Percentiles rank a stretch among this genome's conserved stretches.
These are phyloP conservation scores for Sicyos edulis DNA, from an alignment of 306 rosid species.

Conservation along the genomic window DNA sequence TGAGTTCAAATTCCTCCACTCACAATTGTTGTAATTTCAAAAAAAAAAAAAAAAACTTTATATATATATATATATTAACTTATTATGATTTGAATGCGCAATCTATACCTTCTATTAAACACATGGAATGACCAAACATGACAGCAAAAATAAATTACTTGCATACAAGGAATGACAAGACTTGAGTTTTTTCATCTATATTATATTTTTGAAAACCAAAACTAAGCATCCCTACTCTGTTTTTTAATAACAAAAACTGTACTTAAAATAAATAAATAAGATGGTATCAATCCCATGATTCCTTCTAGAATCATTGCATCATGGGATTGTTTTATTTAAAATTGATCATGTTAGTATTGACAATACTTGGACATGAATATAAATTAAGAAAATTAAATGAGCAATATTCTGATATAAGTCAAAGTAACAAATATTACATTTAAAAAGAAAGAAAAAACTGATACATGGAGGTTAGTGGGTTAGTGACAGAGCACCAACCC, in stretches of 20 bases:
- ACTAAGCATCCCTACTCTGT: too few relatives aligned
- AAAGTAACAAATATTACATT: neutral
- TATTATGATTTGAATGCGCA: too few relatives aligned
- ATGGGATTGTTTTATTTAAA: neutral
- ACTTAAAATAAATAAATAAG: neutral
- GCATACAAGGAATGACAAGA: too few relatives aligned
- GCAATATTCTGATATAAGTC: neutral
- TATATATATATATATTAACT: too few relatives aligned
- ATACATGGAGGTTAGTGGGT: neutral
- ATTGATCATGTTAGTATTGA: neutral
- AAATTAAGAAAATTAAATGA: neutral
- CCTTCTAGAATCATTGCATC: neutral
- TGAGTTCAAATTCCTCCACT: too few relatives aligned
- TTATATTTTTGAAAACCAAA: neutral
- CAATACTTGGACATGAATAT: neutral
- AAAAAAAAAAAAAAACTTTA: too few relatives aligned
- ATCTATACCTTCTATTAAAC: too few relatives aligned
- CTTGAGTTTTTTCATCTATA: too few relatives aligned
- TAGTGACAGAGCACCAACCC: constrained; percentile 16
- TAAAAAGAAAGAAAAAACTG: neutral
- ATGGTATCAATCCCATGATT: neutral
- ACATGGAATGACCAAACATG: too few relatives aligned
- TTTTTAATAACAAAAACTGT: too few relatives aligned
- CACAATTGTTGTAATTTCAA: too few relatives aligned
- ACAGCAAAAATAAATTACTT: too few relatives aligned